Evolutionary conservation across 495 filamentous ascomycete species (phyloP).

Genomic region (Podospora sp.): DNA sequence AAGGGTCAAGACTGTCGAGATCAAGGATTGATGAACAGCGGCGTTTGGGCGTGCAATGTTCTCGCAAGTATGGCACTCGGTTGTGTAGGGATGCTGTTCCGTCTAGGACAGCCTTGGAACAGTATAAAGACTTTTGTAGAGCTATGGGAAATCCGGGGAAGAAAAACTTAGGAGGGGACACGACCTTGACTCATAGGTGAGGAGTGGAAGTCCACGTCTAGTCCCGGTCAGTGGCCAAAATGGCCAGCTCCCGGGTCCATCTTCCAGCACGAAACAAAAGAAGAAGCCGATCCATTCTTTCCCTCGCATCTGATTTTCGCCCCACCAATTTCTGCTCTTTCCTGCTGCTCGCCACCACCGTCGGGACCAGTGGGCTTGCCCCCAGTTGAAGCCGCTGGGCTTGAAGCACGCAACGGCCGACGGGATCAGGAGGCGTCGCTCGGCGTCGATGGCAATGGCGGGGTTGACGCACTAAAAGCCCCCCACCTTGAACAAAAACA

Average conservation of each 20-base stretch:
- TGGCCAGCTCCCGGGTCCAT: background rate
- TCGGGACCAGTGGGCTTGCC: background rate
- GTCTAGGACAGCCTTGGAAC: background rate
- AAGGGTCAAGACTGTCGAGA: constrained; percentile 14
- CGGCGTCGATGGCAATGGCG: constrained; percentile 1
- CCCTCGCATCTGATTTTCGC: background rate
- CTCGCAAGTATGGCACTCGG: background rate
- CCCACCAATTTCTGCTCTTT: constrained; percentile 3
- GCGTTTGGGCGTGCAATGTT: background rate
- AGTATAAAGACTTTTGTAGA: background rate
- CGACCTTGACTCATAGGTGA: constrained; percentile 28
- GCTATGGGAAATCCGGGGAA: constrained; percentile 15
- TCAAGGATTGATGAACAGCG: background rate
- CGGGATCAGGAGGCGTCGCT: background rate
- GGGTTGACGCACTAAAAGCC: constrained; percentile 10
- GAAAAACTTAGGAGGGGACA: background rate
- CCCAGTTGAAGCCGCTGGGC: constrained; percentile 3
- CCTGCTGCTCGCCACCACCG: background rate
- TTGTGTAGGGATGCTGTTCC: background rate
- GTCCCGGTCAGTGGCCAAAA: constrained; percentile 7
- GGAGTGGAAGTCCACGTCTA: constrained; percentile 7
- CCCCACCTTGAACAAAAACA: background rate
- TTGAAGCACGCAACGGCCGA: background rate
- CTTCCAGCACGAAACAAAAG: background rate
- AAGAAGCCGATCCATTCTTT: constrained; percentile 1